Conservation (phyloP, 306 rosid genomes). For the Trifolium subterraneum region DNA sequence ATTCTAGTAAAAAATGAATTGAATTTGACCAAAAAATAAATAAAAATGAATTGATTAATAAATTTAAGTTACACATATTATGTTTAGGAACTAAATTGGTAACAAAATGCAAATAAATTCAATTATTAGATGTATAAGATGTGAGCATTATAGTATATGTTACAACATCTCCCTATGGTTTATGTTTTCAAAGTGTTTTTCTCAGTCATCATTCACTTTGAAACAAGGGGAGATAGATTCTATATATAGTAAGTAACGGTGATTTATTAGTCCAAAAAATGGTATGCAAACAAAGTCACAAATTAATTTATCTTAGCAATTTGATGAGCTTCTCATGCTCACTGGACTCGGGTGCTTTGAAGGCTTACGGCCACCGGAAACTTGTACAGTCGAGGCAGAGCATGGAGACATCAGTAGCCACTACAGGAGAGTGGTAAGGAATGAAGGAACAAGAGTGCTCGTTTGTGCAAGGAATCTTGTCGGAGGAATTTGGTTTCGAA, state of each 20-base stretch:
- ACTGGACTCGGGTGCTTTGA: background rate
- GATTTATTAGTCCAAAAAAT: slow-evolving; percentile 38
- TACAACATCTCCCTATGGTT: slow-evolving; percentile 43
- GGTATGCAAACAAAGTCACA: slow-evolving; percentile 40
- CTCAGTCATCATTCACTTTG: slow-evolving; percentile 23
- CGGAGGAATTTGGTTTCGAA: slow-evolving; percentile 24
- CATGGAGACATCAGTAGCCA: slow-evolving; percentile 18
- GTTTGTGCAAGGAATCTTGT: slow-evolving; percentile 33
- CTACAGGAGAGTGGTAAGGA: slow-evolving; percentile 20
- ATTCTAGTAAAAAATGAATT: too few species aligned
- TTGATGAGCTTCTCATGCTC: slow-evolving; percentile 36
- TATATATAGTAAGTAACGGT: slow-evolving; percentile 24
- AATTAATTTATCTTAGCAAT: slow-evolving; percentile 33
- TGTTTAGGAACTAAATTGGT: background rate
- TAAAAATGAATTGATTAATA: too few species aligned
- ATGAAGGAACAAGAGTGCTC: slow-evolving; percentile 34
- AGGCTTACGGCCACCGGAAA: slow-evolving; percentile 26
- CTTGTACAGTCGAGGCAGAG: slow-evolving; percentile 40
- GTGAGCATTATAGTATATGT: slow-evolving; percentile 35
- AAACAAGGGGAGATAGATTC: slow-evolving; percentile 23
- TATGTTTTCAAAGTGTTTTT: slow-evolving; percentile 20
- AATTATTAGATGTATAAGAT: slow-evolving; percentile 41
- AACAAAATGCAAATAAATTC: slow-evolving; percentile 29
- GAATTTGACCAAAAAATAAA: too few species aligned
- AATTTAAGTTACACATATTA: too few species aligned